Conservation (phyloP, 371 early-diverging fungal genomes). For the Mortierella sp. region DNA sequence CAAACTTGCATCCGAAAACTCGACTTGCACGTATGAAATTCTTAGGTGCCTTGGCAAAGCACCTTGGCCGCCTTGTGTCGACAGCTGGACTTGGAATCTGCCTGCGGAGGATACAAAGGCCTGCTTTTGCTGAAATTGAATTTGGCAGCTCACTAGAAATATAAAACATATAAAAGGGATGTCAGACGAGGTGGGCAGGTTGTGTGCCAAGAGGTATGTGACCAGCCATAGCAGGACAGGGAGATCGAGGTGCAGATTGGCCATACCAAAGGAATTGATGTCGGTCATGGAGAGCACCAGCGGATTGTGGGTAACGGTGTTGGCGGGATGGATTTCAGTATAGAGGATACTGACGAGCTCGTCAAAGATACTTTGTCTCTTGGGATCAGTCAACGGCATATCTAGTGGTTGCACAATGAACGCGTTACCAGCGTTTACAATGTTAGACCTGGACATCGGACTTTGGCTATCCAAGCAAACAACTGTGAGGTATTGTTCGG, state of each 20-base stretch:
- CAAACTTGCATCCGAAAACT: constrained; percentile 64
- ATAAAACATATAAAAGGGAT: not conserved
- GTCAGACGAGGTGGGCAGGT: not conserved
- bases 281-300: constrained; percentile 76
- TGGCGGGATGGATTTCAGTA: constrained; percentile 32
- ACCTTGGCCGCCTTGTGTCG: constrained; percentile 40
- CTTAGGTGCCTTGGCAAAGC: constrained; percentile 58
- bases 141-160: constrained; percentile 54
- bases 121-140: constrained; percentile 60
- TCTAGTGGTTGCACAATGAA: constrained; percentile 14
- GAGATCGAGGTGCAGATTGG: no score
- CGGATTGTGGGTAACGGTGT: constrained; percentile 32
- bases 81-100: constrained; percentile 44
- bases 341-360: constrained; percentile 58
- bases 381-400: constrained; percentile 36
- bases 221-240: not conserved
- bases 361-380: constrained; percentile 44
- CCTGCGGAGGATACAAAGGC: constrained; percentile 41
- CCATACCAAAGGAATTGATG: constrained; percentile 73
- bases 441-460: no score
- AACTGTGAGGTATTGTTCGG: no score
- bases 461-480: no score
- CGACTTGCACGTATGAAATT: constrained; percentile 60
- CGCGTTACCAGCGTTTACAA: no score
- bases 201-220: not conserved